Evolutionary conservation across 192 early-diverging fungal genomes (phyloP).

Genomic region (Coemansia javaensis): DNA sequence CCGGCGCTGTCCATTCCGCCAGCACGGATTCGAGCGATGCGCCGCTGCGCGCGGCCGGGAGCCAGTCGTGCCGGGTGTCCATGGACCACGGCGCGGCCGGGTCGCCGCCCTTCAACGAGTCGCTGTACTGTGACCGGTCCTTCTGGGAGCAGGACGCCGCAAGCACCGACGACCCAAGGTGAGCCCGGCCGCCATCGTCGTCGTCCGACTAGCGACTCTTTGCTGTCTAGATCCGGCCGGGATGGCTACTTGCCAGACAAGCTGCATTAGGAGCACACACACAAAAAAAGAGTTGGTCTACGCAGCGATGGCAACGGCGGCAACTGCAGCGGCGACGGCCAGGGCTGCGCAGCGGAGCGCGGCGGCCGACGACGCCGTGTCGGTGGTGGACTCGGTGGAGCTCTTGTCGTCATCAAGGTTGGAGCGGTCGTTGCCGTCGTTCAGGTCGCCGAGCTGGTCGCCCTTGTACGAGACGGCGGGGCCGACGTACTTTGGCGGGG

Average conservation of each 20-base stretch:
- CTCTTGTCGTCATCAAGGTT: not conserved
- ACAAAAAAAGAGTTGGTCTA: no score
- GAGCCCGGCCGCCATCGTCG: no score
- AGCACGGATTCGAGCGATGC: not conserved
- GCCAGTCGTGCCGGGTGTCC: constrained; percentile 6
- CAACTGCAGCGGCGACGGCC: no score
- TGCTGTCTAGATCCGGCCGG: no score
- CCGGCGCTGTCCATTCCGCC: constrained; percentile 10
- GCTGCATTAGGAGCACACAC: no score
- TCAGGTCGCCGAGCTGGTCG: constrained; percentile 38
- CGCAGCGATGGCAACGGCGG: no score
- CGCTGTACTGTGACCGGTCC: constrained; percentile 1
- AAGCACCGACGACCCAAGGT: no score
- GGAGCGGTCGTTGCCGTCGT: constrained; percentile 44
- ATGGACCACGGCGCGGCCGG: constrained; percentile 1
- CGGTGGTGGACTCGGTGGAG: not conserved
- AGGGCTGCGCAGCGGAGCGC: no score
- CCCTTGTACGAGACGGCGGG: constrained; percentile 49
- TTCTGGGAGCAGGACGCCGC: constrained; percentile 2
- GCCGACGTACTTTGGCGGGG: constrained; percentile 32
- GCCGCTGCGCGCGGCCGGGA: constrained; percentile 1
- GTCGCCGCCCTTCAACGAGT: constrained; percentile 1
- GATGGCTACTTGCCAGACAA: no score
- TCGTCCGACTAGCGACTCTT: no score
- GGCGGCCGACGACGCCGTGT: not conserved